A percentile compares a stretch with the other conserved stretches of the same genome.
These are phyloP conservation scores for Xylaria longipes DNA, from an alignment of 495 filamentous ascomycete species.

Conservation along the genomic window DNA sequence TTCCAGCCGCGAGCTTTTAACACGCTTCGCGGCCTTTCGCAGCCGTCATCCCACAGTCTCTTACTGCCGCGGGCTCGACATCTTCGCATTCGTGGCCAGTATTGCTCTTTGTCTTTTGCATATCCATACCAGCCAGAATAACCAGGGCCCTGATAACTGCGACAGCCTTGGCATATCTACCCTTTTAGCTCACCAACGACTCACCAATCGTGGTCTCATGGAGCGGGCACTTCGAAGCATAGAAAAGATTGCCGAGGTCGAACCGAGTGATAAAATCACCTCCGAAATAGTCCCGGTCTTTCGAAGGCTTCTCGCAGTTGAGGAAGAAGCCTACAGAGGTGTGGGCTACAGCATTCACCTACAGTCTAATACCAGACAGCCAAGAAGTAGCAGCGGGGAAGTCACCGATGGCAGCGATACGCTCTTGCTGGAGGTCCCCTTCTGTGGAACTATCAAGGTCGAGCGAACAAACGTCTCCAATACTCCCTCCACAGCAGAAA, in stretches of 20 bases:
- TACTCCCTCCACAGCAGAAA: background rate
- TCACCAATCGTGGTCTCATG: conserved; percentile 51
- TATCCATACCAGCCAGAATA: conserved; percentile 38
- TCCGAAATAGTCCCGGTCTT: conserved; percentile 19
- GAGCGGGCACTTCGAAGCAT: conserved; percentile 50
- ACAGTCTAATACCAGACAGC: background rate
- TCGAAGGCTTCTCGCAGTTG: conserved; percentile 30
- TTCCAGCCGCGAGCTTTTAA: conserved; percentile 47
- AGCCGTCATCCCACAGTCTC: conserved; percentile 27
- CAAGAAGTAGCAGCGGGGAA: background rate
- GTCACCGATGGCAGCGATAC: conserved; percentile 10
- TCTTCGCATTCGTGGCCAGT: conserved; percentile 46
- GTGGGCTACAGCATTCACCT: background rate
- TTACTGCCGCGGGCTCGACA: conserved; percentile 49
- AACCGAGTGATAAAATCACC: background rate
- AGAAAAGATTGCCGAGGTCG: conserved; percentile 34
- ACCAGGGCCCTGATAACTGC: background rate
- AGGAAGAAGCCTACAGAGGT: conserved; percentile 32
- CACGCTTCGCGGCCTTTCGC: conserved; percentile 47
- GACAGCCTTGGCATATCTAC: conserved; percentile 31
- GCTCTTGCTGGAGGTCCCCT: conserved; percentile 26
- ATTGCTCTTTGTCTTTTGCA: conserved; percentile 45
- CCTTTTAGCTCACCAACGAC: conserved; percentile 48
- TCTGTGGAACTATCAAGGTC: conserved; percentile 30
- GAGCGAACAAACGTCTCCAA: background rate